Base-by-base conservation (phyloP, 768 basidiomycete species). In the Lactarius tabidus region DNA sequence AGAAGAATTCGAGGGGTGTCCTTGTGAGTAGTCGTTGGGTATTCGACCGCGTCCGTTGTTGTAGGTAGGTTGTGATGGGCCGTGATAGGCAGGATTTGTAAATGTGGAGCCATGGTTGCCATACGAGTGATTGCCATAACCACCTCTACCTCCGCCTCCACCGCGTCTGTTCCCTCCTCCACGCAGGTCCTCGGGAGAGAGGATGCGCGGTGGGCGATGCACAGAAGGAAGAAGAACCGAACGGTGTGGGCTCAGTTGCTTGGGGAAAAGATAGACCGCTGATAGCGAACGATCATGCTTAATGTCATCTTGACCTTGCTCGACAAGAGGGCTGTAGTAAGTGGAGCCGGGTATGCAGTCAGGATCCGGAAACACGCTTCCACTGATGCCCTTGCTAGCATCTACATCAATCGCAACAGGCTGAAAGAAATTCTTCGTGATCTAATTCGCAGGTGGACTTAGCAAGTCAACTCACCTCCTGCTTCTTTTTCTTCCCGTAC, bases 321-420 rank as follows among this genome's bases (percentile, higher is more conserved):
- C 75, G 6, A 80, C 70, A 39, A 99, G 76, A 10, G 92, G 93
- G 36, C 84, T 85, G 70, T 87, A 86, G 74, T 92, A 95, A 0
- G 93, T 96, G 7, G 95, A 91, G 59, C 93, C 93, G 3, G 97
- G 97, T 15, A 98, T 84, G 71, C 90, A 95, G 62, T 88, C 86
- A 20, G 93, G 90, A 75, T 95, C 93, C 18, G 91, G 87, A 23
- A 93, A 77, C 38, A 93, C 84, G 43, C 81, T 81, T 12, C 97
- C 97, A 64, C 81, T 88, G 58, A 96, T 85, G 29, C 95, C 94
- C 66, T 84, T 83, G 69, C 90, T 93, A 29, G 86, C 76, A 45
- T 80, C 81, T 15, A 80, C 74, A 69, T 95, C 87, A 57, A 99
- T 80, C 0, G 80, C 76, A 45, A 91, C 79, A 29, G 92, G 88